A percentile compares a stretch with the other conserved stretches of the same genome.
phyloP scores from a whole-genome alignment of 1,139 yeast genomes.

The Lodderomyces oxycetoniae region DNA sequence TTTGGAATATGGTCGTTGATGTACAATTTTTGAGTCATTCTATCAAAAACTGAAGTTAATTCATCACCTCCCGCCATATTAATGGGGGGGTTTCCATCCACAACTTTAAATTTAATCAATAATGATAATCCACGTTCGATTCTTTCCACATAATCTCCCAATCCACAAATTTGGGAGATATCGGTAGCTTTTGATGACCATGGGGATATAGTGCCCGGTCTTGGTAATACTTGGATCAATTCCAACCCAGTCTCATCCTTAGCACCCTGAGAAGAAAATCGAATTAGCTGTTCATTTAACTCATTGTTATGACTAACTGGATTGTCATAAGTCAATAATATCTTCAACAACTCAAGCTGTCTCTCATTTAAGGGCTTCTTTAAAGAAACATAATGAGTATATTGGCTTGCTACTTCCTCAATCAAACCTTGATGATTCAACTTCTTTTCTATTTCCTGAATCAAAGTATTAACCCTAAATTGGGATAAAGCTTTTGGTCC shows the following conservation, averaged over 20 bases:
- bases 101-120: constrained; percentile 61
- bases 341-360: constrained; percentile 49
- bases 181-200: constrained; percentile 99
- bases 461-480: constrained; percentile 27
- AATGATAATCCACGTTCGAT: constrained; percentile 88
- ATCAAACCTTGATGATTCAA: constrained; percentile 59
- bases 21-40: constrained; percentile 86
- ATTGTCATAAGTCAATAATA: constrained; percentile 71
- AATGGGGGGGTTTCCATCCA: constrained; percentile 68
- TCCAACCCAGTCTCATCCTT: constrained; percentile 48
- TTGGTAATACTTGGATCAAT: constrained; percentile 76
- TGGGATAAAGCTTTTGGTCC: constrained; percentile 87
- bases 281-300: constrained; percentile 43
- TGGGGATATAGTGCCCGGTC: constrained; percentile 95
- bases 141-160: constrained; percentile 64
- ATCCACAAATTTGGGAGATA: constrained; percentile 84
- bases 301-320: constrained; percentile 53
- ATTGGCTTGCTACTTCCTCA: constrained; percentile 65
- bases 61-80: constrained; percentile 41
- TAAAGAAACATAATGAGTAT: constrained; percentile 75
- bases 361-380: constrained; percentile 31
- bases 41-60: constrained; percentile 74
- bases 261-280: constrained; percentile 20
- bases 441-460: constrained; percentile 66
- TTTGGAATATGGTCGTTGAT: constrained; percentile 51